Conservation (phyloP, 2,329 filamentous ascomycete genomes). For the Immersiporthe knoxdaviesiana region DNA sequence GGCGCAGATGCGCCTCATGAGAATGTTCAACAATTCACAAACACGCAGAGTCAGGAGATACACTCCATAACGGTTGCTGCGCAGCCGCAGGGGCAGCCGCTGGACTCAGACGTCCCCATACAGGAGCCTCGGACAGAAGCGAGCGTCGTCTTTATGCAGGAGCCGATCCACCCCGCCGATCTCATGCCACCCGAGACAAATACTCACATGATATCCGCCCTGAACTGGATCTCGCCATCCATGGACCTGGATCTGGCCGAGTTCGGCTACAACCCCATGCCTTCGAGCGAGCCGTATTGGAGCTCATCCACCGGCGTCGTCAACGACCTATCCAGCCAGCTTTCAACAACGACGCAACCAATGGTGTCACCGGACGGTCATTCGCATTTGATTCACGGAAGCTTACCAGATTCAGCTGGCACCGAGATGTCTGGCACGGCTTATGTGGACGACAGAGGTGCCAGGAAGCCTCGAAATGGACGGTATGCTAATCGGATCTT, state of each 20-base stretch:
- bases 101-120: background rate
- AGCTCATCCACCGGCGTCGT: constrained; percentile 10
- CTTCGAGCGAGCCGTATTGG: constrained; percentile 22
- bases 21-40: background rate
- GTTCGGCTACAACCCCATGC: constrained; percentile 19
- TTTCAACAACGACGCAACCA: background rate
- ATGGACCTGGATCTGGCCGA: constrained; percentile 22
- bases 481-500: constrained; percentile 23
- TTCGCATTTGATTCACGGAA: background rate
- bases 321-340: background rate
- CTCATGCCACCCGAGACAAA: constrained; percentile 3
- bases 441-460: constrained; percentile 24
- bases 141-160: constrained; percentile 3
- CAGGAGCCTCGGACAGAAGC: constrained; percentile 7
- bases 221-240: constrained; percentile 25
- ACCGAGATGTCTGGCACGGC: constrained; percentile 11
- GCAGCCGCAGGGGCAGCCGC: background rate
- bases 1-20: background rate
- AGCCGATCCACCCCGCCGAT: constrained; percentile 6
- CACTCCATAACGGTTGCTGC: background rate
- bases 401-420: background rate
- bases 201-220: constrained; percentile 23
- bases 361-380: background rate
- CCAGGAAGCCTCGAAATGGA: constrained; percentile 20
- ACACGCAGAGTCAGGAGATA: background rate